These are phyloP conservation scores for Elymus sibiricus DNA, from an alignment of 176 grass and related monocot species.

Conservation along the genomic window DNA sequence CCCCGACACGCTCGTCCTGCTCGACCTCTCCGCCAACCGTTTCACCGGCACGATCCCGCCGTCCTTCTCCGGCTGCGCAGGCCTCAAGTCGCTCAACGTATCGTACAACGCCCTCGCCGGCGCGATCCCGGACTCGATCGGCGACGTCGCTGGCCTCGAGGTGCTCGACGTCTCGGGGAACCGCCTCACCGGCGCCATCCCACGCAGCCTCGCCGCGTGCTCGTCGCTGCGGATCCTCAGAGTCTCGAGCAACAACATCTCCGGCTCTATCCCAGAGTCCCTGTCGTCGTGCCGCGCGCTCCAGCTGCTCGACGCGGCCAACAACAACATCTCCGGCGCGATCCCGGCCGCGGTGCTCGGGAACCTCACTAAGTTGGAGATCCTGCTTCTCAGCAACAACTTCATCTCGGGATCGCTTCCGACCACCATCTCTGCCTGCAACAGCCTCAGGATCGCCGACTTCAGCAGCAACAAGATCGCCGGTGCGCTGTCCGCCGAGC, in stretches of 20 bases:
- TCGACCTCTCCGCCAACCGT: constrained; percentile 71
- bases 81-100: constrained; percentile 59
- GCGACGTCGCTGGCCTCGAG: constrained; percentile 44
- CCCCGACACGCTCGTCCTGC: constrained; percentile 32
- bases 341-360: constrained; percentile 52
- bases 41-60: constrained; percentile 55
- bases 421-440: constrained; percentile 42
- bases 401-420: constrained; percentile 79
- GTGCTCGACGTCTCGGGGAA: constrained; percentile 75
- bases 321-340: constrained; percentile 66
- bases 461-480: constrained; percentile 84
- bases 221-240: constrained; percentile 44
- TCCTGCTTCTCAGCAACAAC: constrained; percentile 75
- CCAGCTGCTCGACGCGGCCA: constrained; percentile 59
- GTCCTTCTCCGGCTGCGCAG: constrained; percentile 52
- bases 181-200: constrained; percentile 55
- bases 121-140: constrained; percentile 40
- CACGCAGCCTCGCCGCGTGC: constrained; percentile 44
- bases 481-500: constrained; percentile 41
- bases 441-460: constrained; percentile 57
- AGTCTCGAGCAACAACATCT: constrained; percentile 73
- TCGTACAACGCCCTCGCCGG: constrained; percentile 68
- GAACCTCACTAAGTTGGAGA: constrained; percentile 67
- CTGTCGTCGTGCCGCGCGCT: constrained; percentile 63
- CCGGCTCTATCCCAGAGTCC: constrained; percentile 60